A percentile compares a stretch with the other conserved stretches of the same genome.
These are phyloP conservation scores for Ophiostoma sp. DNA, from an alignment of 2,329 filamentous ascomycete species.

Conservation along the genomic window DNA sequence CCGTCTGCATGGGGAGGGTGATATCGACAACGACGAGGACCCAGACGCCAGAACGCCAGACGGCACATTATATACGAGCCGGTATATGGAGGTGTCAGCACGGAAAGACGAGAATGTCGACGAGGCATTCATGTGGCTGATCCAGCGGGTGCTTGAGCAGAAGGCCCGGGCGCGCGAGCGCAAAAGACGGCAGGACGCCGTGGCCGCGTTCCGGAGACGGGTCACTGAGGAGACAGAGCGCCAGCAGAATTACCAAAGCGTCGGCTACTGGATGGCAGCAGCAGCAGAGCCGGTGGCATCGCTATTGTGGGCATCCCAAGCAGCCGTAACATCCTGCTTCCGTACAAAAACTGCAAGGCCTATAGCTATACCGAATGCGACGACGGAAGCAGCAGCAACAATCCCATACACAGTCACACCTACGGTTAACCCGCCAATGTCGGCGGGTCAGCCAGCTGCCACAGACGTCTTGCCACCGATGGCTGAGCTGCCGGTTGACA, in stretches of 20 bases:
- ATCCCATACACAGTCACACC: background rate
- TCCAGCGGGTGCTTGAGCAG: constrained; percentile 14
- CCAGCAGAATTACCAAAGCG: background rate
- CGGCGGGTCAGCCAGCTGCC: background rate
- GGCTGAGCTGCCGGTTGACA: background rate
- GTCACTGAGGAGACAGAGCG: background rate
- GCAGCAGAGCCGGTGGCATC: background rate
- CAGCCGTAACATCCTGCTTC: background rate
- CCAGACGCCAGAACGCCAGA: constrained; percentile 6
- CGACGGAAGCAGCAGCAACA: background rate
- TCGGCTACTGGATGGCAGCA: background rate
- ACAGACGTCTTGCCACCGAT: background rate
- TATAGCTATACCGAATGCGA: background rate
- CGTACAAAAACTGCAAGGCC: background rate
- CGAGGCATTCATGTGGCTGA: constrained; percentile 12
- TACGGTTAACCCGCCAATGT: background rate
- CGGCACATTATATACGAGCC: constrained; percentile 5
- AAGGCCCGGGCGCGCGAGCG: background rate
- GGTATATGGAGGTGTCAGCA: constrained; percentile 15
- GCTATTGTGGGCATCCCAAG: background rate
- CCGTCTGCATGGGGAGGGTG: background rate
- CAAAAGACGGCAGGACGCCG: constrained; percentile 2
- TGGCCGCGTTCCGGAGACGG: background rate
- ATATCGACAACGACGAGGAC: background rate
- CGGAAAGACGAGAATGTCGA: constrained; percentile 3